Conservation (phyloP, 352 stramenopile species). For the Phytopythium litorale region DNA sequence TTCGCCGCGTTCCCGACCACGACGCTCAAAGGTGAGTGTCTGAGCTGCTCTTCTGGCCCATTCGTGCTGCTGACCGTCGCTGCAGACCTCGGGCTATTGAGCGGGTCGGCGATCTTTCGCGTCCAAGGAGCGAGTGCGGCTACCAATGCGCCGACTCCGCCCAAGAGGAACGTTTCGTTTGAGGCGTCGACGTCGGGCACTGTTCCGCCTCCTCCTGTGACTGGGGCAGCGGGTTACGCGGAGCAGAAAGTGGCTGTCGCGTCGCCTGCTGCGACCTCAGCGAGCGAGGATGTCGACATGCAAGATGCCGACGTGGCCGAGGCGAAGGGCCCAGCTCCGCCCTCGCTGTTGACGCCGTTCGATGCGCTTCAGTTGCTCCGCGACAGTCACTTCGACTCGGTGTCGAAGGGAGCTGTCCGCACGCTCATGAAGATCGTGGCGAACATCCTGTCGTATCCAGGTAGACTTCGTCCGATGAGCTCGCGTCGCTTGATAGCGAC, state of each 20-base stretch:
- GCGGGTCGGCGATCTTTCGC: conserved; percentile 83
- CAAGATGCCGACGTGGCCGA: conserved; percentile 16
- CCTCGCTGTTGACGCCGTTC: conserved; percentile 33
- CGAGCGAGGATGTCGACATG: conserved; percentile 48
- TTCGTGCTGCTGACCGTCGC: background rate
- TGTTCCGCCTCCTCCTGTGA: background rate
- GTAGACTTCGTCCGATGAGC: conserved; percentile 20
- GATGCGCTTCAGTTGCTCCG: conserved; percentile 70
- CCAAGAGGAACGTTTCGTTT: conserved; percentile 17
- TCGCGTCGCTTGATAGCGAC: background rate
- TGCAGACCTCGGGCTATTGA: conserved; percentile 71
- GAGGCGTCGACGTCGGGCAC: conserved; percentile 2
- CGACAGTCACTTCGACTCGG: conserved; percentile 72
- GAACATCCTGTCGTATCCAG: conserved; percentile 79
- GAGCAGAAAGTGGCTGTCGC: background rate
- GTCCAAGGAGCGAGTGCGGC: conserved; percentile 26
- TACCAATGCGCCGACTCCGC: background rate
- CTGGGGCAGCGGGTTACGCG: conserved; percentile 1
- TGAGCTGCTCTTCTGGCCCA: background rate
- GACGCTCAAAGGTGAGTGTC: conserved; percentile 53
- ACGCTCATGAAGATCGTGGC: conserved; percentile 86
- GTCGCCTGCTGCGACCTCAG: background rate
- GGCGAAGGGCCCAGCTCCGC: background rate
- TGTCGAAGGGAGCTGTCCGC: conserved; percentile 47
- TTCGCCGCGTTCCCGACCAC: conserved; percentile 44